These are phyloP conservation scores for Astragalus glycyphyllos DNA, from an alignment of 306 rosid species.

Conservation along the genomic window DNA sequence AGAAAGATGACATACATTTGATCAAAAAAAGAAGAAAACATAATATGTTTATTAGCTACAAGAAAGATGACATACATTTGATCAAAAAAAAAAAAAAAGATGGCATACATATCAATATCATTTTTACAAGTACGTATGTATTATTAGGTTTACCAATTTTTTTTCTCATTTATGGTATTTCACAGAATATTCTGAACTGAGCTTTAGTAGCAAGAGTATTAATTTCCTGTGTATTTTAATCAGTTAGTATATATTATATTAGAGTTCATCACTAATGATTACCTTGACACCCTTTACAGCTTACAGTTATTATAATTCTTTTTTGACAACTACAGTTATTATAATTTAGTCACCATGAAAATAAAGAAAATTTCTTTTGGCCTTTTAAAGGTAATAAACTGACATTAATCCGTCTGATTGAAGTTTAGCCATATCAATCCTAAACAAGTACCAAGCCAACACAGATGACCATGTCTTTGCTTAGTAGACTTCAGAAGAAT, in stretches of 20 bases:
- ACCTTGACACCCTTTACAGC: background rate
- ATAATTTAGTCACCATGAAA: background rate
- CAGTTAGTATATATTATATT: conserved; percentile 4
- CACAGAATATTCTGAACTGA: conserved; percentile 1
- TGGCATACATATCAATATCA: conserved; percentile 6
- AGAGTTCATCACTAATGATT: background rate
- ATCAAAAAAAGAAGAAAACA: too few species aligned
- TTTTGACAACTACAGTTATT: background rate
- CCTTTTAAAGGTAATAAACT: conserved; percentile 13
- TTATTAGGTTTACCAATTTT: background rate
- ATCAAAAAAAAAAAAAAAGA: background rate
- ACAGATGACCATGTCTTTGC: conserved; percentile 25
- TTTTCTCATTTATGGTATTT: too few species aligned
- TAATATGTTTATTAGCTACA: background rate
- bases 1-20: background rate
- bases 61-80: background rate
- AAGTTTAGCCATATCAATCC: conserved; percentile 21
- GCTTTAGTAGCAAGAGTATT: conserved; percentile 2
- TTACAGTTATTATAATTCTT: background rate
- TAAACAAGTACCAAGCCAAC: conserved; percentile 21
- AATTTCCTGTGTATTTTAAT: background rate
- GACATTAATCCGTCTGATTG: background rate
- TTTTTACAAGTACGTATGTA: background rate
- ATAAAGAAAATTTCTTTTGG: background rate
- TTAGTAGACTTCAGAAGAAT: conserved; percentile 30